Evolutionary conservation across 2,329 filamentous ascomycete genomes (phyloP).

Genomic region (Trichoderma sp.): DNA sequence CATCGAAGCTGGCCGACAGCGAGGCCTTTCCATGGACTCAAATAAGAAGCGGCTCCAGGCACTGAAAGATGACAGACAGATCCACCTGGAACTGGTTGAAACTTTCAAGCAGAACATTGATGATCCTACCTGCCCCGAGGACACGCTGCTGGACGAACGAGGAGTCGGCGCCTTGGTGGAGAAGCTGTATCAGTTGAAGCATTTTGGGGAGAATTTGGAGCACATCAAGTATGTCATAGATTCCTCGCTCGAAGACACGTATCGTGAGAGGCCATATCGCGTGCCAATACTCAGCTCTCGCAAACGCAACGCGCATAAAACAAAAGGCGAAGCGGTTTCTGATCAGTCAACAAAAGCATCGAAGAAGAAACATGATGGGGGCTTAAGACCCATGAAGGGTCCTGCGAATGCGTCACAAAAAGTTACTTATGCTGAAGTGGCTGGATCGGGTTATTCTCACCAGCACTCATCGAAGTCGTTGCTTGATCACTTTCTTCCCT

Average conservation of each 20-base stretch:
- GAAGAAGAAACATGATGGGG: no score
- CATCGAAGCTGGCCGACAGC: not conserved
- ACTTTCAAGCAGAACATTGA: conserved; percentile 22
- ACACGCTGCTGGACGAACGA: conserved; percentile 9
- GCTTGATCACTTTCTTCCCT: not conserved
- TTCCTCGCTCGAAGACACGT: not conserved
- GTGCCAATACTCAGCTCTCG: not conserved
- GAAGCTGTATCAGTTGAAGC: conserved; percentile 7
- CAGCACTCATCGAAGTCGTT: not conserved
- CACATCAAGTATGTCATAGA: conserved; percentile 16
- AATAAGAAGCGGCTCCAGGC: conserved; percentile 18
- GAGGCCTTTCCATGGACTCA: not conserved
- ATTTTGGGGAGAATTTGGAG: not conserved
- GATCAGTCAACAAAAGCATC: no score
- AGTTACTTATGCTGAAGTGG: not conserved
- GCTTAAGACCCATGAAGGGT: no score
- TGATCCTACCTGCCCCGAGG: not conserved
- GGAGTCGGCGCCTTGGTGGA: conserved; percentile 1
- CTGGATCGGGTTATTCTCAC: not conserved
- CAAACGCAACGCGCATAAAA: no score
- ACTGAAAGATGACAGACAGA: conserved; percentile 15
- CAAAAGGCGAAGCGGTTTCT: no score
- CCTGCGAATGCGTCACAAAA: no score
- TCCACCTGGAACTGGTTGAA: conserved; percentile 23
- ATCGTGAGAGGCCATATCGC: conserved; percentile 12